phyloP scores from a whole-genome alignment of 192 early-diverging fungal genomes.

The Backusella tarrabulga region DNA sequence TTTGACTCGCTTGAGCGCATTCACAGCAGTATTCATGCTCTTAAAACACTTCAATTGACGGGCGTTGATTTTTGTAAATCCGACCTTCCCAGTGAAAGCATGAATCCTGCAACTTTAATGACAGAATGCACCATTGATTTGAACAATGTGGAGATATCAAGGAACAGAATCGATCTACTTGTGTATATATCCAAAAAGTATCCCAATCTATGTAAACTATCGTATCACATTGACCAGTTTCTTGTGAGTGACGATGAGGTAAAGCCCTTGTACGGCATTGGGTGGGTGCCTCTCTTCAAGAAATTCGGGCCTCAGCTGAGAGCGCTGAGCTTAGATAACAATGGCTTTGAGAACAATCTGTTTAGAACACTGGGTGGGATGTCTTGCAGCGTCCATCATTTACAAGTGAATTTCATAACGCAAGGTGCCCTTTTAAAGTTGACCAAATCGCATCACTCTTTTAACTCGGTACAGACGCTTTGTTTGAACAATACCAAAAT shows the following conservation, averaged over 20 bases:
- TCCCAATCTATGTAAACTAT: neutral
- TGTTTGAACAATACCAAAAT: neutral
- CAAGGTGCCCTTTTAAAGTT: neutral
- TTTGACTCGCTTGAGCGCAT: neutral
- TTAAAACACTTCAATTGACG: neutral
- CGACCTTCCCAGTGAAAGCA: neutral
- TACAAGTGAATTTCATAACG: neutral
- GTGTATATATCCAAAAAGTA: neutral
- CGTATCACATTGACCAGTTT: neutral
- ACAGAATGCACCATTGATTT: neutral
- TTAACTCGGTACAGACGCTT: neutral
- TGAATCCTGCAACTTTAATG: neutral
- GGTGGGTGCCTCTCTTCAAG: neutral
- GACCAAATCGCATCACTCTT: neutral
- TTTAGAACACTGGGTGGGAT: neutral
- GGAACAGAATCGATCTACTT: neutral
- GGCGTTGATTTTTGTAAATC: neutral
- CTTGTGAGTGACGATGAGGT: neutral
- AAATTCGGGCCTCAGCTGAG: neutral
- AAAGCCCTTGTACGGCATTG: neutral
- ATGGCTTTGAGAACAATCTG: neutral
- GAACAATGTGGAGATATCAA: neutral
- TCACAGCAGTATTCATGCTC: neutral
- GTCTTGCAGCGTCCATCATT: neutral
- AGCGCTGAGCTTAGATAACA: neutral